These are phyloP conservation scores for Boletus huronensis DNA, from an alignment of 768 basidiomycete genomes.

Conservation along the genomic window DNA sequence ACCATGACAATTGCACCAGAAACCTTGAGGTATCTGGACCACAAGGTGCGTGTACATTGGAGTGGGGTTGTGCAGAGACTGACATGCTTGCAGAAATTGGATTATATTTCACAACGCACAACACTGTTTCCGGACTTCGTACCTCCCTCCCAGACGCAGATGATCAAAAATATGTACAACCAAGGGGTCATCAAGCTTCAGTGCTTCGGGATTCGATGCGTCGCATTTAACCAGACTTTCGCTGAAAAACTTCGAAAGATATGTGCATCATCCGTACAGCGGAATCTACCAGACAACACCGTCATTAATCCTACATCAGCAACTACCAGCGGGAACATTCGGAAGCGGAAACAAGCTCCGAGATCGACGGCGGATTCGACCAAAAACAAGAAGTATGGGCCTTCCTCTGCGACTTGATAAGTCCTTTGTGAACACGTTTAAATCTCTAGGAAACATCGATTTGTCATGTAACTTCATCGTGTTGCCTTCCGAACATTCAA, in stretches of 20 bases:
- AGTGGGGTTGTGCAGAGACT: not conserved
- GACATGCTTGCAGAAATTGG: constrained; percentile 17
- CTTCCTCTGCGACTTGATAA: not conserved
- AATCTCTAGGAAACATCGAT: constrained; percentile 10
- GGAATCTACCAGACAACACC: not conserved
- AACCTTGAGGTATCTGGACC: constrained; percentile 9
- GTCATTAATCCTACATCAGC: not conserved
- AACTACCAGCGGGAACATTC: not conserved
- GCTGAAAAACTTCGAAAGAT: constrained; percentile 10
- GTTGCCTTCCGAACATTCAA: not conserved
- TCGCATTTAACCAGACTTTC: constrained; percentile 17
- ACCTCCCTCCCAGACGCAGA: constrained; percentile 22
- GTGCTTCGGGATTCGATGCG: constrained; percentile 25
- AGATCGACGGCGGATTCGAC: not conserved
- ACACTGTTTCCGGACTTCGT: constrained; percentile 21
- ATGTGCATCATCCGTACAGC: not conserved
- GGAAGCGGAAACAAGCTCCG: constrained; percentile 15
- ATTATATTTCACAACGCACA: constrained; percentile 14
- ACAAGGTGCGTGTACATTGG: constrained; percentile 3
- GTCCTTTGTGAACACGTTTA: not conserved
- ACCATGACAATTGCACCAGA: constrained; percentile 14
- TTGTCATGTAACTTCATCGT: not conserved
- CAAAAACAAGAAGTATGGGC: constrained; percentile 7
- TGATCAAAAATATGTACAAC: constrained; percentile 28
- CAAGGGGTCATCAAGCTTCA: constrained; percentile 27